Base-by-base conservation (phyloP, 2,329 filamentous ascomycete genomes). In the Alternaria ventricosa region DNA sequence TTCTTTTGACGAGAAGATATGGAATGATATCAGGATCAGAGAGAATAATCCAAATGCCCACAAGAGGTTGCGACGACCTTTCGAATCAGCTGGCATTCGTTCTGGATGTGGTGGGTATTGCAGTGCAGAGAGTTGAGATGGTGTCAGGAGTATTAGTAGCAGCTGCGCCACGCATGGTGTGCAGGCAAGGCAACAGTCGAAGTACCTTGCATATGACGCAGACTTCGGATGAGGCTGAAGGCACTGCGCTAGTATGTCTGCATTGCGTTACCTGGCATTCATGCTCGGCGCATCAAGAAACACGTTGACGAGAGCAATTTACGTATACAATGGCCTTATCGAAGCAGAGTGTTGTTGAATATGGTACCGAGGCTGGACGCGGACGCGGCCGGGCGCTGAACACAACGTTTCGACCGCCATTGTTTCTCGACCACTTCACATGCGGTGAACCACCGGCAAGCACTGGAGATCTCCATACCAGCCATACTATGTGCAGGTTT, bases 21-120 rank as follows among this genome's bases (percentile, higher is more conserved):
- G 61, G 22, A 63, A 10, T 15, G 57, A 63, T 20, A 41, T 22
- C 4, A 60, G 50, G n/a, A 60, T 36, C 33, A 63, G 22, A n/a
- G 41, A 23, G 5, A 65, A 47, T 28, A 66, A 12, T 43, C 41
- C 63, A 13, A 65, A 25, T 9, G 51, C 27, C 63, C 63, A 67
- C 46, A 59, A 27, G 15, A 64, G 50, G 22, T 45, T 63, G 57
- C 57, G 61, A 25, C 36, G 50, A n/a, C 10, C 23, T 11, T 63
- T 63, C 15, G 50, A 33, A 45, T 55, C 51, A 22, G 51, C 22
- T 44, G 45, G 45, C 61, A 63, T 63, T 59, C 43, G 43, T 49
- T 57, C 44, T 20, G 36, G 44, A 23, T 12, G 44, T 55, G 55
- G n/a, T 47, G 49, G 43, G 50, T 60, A 43, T 46, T 53, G 54